Evolutionary conservation across 257 asterid genomes (phyloP).

Genomic region (Solanum pinnatisectum): DNA sequence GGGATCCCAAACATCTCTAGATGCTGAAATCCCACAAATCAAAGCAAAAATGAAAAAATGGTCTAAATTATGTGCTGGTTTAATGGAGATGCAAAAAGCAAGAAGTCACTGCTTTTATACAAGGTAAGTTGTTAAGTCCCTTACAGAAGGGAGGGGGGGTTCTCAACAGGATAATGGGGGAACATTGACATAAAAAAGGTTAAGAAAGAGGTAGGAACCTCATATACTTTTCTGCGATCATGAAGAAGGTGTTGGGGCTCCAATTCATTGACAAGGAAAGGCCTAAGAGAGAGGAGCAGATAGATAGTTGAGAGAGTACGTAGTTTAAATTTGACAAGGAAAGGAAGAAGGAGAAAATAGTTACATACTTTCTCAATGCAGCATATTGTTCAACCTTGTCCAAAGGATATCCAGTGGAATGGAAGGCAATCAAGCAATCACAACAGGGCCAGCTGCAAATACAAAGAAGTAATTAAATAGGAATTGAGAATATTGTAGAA

Average conservation of each 20-base stretch:
- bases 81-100: background rate
- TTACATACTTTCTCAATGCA: constrained; percentile 60
- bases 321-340: background rate
- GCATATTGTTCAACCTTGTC: constrained; percentile 85
- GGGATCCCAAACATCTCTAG: constrained; percentile 82
- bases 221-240: constrained; percentile 83
- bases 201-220: constrained; percentile 35
- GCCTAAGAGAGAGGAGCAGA: constrained; percentile 39
- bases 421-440: constrained; percentile 91
- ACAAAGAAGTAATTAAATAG: background rate
- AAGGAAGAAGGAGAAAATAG: background rate
- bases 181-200: background rate
- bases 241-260: constrained; percentile 86
- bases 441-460: constrained; percentile 86
- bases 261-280: constrained; percentile 83
- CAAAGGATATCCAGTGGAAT: constrained; percentile 78
- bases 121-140: background rate
- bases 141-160: background rate
- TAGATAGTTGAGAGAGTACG: background rate
- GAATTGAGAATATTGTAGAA: background rate
- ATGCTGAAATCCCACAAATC: constrained; percentile 36
- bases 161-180: background rate
- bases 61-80: background rate
- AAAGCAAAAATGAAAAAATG: background rate
- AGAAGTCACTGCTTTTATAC: background rate